phyloP scores from a whole-genome alignment of 1,284 basidiomycete genomes.

The Microbotryomycetes sp. region DNA sequence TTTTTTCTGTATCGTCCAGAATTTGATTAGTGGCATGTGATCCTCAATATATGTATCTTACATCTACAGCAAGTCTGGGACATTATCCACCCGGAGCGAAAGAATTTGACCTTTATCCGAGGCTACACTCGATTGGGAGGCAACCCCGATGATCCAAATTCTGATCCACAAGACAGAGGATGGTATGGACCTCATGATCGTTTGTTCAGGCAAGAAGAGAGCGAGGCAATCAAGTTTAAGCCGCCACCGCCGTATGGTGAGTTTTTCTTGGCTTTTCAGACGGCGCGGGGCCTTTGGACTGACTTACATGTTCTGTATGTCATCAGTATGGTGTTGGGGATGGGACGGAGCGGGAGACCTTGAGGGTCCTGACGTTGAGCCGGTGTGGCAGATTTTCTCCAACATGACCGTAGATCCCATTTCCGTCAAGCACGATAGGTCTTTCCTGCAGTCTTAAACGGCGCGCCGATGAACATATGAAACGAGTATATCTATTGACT shows the following conservation, averaged over 20 bases:
- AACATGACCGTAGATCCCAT: constrained; percentile 57
- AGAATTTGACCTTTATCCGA: constrained; percentile 86
- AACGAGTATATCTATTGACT: no score
- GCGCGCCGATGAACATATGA: no score
- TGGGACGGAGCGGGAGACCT: constrained; percentile 96
- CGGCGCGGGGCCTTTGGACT: neutral
- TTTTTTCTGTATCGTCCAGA: neutral
- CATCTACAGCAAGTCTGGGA: constrained; percentile 70
- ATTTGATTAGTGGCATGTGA: neutral
- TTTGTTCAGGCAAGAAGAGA: constrained; percentile 79
- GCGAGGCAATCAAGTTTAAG: constrained; percentile 62
- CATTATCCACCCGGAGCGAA: constrained; percentile 78
- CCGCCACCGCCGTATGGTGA: constrained; percentile 78
- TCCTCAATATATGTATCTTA: constrained; percentile 4
- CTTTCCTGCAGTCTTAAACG: constrained; percentile 32
- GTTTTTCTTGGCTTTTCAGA: constrained; percentile 38
- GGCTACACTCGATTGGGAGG: constrained; percentile 85
- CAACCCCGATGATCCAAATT: constrained; percentile 83
- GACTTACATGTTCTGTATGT: constrained; percentile 9
- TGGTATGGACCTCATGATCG: constrained; percentile 96
- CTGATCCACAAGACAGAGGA: constrained; percentile 85
- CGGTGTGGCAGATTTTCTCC: constrained; percentile 83
- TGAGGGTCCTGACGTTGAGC: constrained; percentile 74
- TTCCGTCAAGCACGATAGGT: constrained; percentile 65
- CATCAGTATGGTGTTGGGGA: constrained; percentile 91